A percentile compares a stretch with the other conserved stretches of the same genome.
Evolutionary conservation across 2,329 filamentous ascomycete genomes (phyloP).

Genomic region (Cercospora sp.): DNA sequence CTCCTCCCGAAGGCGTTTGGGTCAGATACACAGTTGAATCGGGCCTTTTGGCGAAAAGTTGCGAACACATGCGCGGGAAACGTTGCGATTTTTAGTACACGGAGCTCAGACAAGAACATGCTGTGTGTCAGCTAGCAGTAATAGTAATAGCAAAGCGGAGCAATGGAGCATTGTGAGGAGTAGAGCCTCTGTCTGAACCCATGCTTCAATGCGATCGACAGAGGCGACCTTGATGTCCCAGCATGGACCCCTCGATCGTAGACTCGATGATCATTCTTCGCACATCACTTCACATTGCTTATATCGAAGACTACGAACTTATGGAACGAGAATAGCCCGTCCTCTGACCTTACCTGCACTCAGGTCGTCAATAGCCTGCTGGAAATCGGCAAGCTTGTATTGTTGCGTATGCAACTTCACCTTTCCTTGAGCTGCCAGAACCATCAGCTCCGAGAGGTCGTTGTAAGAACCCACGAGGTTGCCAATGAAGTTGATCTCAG

Average conservation of each 20-base stretch:
- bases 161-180: background rate
- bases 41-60: background rate
- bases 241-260: background rate
- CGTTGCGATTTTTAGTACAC: background rate
- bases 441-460: constrained; percentile 32
- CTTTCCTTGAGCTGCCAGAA: constrained; percentile 31
- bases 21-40: background rate
- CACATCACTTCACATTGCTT: background rate
- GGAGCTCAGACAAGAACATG: background rate
- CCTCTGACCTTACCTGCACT: constrained; percentile 29
- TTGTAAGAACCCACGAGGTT: constrained; percentile 33
- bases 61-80: background rate
- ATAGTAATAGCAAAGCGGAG: background rate
- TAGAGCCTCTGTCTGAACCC: background rate
- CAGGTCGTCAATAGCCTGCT: constrained; percentile 33
- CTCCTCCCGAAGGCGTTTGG: background rate
- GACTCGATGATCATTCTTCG: background rate
- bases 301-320: background rate
- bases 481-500: constrained; percentile 34
- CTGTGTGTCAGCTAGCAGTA: background rate
- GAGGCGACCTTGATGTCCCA: background rate
- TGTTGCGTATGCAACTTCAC: constrained; percentile 31
- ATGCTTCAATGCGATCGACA: background rate
- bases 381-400: constrained; percentile 34
- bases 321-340: constrained; percentile 30